A percentile compares a stretch with the other conserved stretches of the same genome.
These are phyloP conservation scores for Pichia sp. DNA, from an alignment of 1,139 yeast species.

Conservation along the genomic window DNA sequence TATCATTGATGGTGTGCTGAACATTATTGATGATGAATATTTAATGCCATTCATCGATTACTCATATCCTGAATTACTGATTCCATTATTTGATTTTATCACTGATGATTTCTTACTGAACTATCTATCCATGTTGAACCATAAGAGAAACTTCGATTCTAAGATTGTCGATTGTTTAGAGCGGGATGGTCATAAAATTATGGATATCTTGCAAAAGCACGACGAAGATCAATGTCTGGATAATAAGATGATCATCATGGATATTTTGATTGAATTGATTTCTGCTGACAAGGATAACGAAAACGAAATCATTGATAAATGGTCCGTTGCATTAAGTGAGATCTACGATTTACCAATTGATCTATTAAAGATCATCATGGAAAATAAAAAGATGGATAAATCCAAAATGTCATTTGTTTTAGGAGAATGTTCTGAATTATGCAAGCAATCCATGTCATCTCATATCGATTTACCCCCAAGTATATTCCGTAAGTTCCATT, in stretches of 20 bases:
- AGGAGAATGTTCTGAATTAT: slow-evolving; percentile 24
- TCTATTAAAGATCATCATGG: slow-evolving; percentile 53
- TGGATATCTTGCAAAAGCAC: slow-evolving; percentile 18
- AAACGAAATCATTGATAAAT: slow-evolving; percentile 52
- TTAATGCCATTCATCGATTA: slow-evolving; percentile 19
- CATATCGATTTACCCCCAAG: slow-evolving; percentile 10
- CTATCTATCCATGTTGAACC: slow-evolving; percentile 47
- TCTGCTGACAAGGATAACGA: slow-evolving; percentile 52
- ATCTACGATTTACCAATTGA: slow-evolving; percentile 69
- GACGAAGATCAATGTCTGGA: slow-evolving; percentile 29
- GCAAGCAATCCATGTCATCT: slow-evolving; percentile 11
- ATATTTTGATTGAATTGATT: slow-evolving; percentile 67
- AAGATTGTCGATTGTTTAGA: slow-evolving; percentile 61
- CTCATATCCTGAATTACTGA: slow-evolving; percentile 28
- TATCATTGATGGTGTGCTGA: slow-evolving; percentile 47
- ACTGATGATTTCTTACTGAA: slow-evolving; percentile 44
- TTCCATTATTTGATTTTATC: slow-evolving; percentile 36
- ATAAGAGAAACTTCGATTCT: slow-evolving; percentile 42
- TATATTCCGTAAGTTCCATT: slow-evolving; percentile 14
- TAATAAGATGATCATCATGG: slow-evolving; percentile 60
- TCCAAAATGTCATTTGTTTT: slow-evolving; percentile 16
- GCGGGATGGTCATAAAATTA: slow-evolving; percentile 65
- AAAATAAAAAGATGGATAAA: slow-evolving; percentile 36
- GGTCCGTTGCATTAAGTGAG: slow-evolving; percentile 53
- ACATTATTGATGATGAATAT: slow-evolving; percentile 39